Base-by-base conservation (phyloP, 768 basidiomycete genomes). In the Collybia mongolica region DNA sequence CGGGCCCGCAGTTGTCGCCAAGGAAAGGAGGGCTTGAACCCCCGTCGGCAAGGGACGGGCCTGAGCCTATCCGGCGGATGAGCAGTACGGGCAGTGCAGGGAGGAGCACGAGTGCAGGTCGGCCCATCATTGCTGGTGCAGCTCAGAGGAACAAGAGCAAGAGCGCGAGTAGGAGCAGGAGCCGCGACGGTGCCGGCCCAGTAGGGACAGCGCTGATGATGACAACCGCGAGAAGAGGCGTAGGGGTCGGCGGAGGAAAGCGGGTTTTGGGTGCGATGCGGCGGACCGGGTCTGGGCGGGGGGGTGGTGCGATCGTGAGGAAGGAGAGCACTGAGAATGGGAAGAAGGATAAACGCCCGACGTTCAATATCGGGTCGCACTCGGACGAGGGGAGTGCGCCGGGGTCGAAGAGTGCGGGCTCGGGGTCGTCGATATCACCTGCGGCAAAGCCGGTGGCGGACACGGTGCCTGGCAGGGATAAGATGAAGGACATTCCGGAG, bases 291-390 rank as follows among this genome's bases (percentile, higher is more conserved):
- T 46, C 39, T n/a, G 40, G 37, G 22, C 26, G 24, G 19, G 19
- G 29, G 9, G 44, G 24, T 20, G 32, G 14, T 37, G 17, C 17
- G 46, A 48, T 36, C 39, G 36, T 5, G 20, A n/a, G 29, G 43
- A 37, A n/a, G 40, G 48, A 29, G 18, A 48, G 28, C 9, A 44
- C 12, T 1, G 46, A 38, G 36, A 54, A 42, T 39, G 50, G 44
- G 26, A 51, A 50, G 19, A 54, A 51, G 28, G 57, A 56, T 1
- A 59, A 53, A 39, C 57, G 64, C 17, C 60, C 71, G 11, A 69
- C 70, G 58, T 83, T 86, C 52, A 81, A 82, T 55, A 76, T 86
- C 48, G 83, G 82, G 2, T 84, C 83, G 15, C 71, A 74, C 51
- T 82, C 82, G 35, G 82, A 82, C 46, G 77, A 76, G 41, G 79